Conservation (phyloP, 2,329 filamentous ascomycete species). For the Trichophyton equinum region DNA sequence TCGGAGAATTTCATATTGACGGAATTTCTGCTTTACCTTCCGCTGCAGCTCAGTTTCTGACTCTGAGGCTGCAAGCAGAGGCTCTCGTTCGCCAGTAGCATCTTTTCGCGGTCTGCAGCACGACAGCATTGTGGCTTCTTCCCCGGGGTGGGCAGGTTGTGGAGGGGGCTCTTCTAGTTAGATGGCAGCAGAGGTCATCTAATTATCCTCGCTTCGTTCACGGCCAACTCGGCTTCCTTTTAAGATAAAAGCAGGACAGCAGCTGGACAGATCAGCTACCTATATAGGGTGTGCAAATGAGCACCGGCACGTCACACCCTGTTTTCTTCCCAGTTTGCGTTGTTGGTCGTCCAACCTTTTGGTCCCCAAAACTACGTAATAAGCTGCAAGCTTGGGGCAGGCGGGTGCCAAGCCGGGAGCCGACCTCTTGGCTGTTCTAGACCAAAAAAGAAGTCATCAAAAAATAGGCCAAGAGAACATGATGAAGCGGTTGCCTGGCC, state of each 20-base stretch:
- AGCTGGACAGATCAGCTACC: neutral
- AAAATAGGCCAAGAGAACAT: neutral
- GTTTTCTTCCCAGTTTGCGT: neutral
- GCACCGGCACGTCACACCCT: neutral
- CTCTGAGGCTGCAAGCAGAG: conserved; percentile 63
- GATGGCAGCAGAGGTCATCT: neutral
- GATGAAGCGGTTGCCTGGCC: neutral
- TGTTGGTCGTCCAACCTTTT: neutral
- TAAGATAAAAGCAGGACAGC: neutral
- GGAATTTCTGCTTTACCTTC: conserved; percentile 74
- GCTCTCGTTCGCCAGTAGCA: conserved; percentile 53
- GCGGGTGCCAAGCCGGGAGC: neutral
- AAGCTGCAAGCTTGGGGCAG: neutral
- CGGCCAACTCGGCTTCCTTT: neutral
- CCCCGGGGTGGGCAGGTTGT: neutral
- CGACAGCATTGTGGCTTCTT: conserved; percentile 40
- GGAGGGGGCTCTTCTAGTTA: neutral
- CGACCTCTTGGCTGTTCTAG: neutral
- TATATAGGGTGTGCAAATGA: neutral
- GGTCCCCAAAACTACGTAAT: neutral
- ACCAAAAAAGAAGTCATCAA: neutral
- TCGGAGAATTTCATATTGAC: conserved; percentile 81
- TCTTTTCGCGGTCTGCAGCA: conserved; percentile 49
- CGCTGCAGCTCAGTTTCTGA: conserved; percentile 55
- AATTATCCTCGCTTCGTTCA: neutral